Evolutionary conservation across 345 rosid species (phyloP), one percentile per base, ranked within the genome.

Genomic region (Aquilaria malaccensis): DNA sequence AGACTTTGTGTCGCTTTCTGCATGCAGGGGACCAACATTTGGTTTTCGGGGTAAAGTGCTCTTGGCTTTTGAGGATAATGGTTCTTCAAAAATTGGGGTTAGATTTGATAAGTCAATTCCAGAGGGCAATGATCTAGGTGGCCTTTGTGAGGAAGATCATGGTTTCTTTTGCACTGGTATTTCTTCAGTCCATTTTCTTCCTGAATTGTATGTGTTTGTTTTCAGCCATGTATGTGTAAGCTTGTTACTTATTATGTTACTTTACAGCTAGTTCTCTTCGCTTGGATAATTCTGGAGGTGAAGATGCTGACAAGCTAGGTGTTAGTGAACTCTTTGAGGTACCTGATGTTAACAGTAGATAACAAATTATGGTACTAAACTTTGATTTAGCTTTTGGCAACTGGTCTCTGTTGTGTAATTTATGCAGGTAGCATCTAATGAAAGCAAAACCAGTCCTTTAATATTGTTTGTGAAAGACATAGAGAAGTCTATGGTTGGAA

Each of bases 111-210:
- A 67, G 66, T 58, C 87, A 57, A 77, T 91, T 41, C 80, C 76
- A 48, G 97, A 87, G 65, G 97, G 97, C 81, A 87, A 77, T 72
- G 84, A 84, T 77, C 91, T 91, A 61, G 97, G 96, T 65, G 97
- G 94, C 58, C 85, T 54, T 57, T 91, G 97, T 72, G 93, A 91
- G 71, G 89, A 80, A 65, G 96, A 81, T 55, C 91, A 69, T 50
- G 96, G 97, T 29, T 91, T 87, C 69, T 91, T 87, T 68, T 91
- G 96, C 80, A 59, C 84, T 67, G 91, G 97, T 91, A 72, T 56
- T 67, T 10, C 12, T 43, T 62, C 37, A 30, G 50, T 51, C 43
- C 50, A 41, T 45, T 52, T 55, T 37, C 50, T 13, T 57, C 7
- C 53, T 12, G 12, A 15, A 37, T 50, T 50, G 29, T 58, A 15